Conservation (phyloP, 2,329 filamentous ascomycete species). For the Phialemoniopsis sp. region DNA sequence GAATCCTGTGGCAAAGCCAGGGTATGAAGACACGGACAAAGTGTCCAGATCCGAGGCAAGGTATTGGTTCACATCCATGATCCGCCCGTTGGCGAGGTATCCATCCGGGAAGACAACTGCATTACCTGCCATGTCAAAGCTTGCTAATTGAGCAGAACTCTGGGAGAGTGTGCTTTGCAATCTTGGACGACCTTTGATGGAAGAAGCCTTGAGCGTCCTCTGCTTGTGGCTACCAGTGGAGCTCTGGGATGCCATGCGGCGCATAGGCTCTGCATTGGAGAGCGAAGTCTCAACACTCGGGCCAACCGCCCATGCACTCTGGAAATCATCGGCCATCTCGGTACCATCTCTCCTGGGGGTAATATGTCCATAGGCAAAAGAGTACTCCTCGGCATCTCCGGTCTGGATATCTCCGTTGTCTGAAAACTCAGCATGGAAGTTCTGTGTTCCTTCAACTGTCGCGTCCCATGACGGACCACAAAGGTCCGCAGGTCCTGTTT, state of each 20-base stretch:
- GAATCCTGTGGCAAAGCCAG: constrained; percentile 39
- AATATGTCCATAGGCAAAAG: constrained; percentile 50
- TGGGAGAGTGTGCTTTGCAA: constrained; percentile 45
- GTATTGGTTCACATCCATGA: constrained; percentile 47
- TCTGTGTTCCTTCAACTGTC: constrained; percentile 56
- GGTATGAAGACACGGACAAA: constrained; percentile 39
- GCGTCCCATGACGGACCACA: constrained; percentile 51
- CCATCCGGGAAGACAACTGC: constrained; percentile 36
- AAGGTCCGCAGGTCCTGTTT: constrained; percentile 56
- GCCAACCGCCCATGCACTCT: constrained; percentile 41
- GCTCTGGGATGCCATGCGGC: constrained; percentile 36
- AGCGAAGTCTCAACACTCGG: constrained; percentile 27
- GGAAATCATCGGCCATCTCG: constrained; percentile 41
- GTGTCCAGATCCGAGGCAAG: constrained; percentile 46
- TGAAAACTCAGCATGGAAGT: constrained; percentile 46
- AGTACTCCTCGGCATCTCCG: constrained; percentile 51
- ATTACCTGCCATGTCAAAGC: constrained; percentile 50
- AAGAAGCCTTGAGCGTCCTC: constrained; percentile 34
- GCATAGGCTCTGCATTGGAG: constrained; percentile 37
- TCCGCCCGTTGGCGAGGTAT: constrained; percentile 27
- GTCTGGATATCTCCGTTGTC: constrained; percentile 44
- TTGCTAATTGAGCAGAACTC: constrained; percentile 42
- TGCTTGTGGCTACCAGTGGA: constrained; percentile 41
- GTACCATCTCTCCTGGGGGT: constrained; percentile 47
- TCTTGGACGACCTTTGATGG: constrained; percentile 36